Base-by-base conservation (phyloP, 257 asterid species). In the Fraxinus americana region DNA sequence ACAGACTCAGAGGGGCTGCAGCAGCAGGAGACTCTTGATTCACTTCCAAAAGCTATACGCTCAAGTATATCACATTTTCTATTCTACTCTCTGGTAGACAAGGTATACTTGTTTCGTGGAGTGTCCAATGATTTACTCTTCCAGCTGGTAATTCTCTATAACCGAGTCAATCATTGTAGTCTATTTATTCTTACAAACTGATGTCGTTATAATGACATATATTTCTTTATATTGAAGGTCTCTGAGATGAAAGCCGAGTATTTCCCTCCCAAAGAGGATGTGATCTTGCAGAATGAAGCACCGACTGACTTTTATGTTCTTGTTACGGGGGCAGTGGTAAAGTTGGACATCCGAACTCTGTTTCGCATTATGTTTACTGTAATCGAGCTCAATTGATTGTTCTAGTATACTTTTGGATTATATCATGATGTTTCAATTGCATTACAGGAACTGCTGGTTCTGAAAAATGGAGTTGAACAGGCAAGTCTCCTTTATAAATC, bases 401-500 rank as follows among this genome's bases (percentile, higher is more conserved):
- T 19, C 54, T 48, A 48, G n/a, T 4, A 48, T 48, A 48, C 17
- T 13, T 48, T 48, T 48, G 57, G 7, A 48, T 48, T 4, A 12
- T 48, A 4, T 4, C 73, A 75, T 73, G 43, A 68, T 78, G 35
- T 29, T 1, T 30, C 2, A 1, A 38, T 81, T 75, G 38, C 7
- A 38, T 81, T 73, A 8, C 83, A 90, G 94, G 94, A 90, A 21
- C 86, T 90, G 66, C 8, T 90, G 83, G 85, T 69, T 16, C 63
- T 72, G 88, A 83, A 82, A 79, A 85, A 85, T 50, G 87, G 89
- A 75, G 85, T 57, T 72, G 96, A 96, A 85, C 92, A 87, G 91
- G 98, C 81, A 90, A 88, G 97, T 83, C 16, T 30, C 23, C 36
- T 83, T 72, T 65, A 16, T 27, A 25, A 54, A 23, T 75, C n/a